Conservation (phyloP, 2,329 filamentous ascomycete genomes). For the Botrytis fabae region DNA sequence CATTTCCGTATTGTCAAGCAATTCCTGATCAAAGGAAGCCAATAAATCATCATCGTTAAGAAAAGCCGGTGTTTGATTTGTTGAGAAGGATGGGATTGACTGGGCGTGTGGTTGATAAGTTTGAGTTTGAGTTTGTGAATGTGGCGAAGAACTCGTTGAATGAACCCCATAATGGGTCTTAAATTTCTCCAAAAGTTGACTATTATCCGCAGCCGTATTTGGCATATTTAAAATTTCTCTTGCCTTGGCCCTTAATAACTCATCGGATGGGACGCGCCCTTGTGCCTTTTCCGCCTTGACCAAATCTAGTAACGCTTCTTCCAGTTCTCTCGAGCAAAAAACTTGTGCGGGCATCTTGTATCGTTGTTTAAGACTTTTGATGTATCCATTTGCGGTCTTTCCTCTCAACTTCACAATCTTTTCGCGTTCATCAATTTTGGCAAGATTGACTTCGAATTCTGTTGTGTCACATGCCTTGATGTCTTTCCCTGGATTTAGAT, state of each 20-base stretch:
- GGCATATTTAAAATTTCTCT: constrained; percentile 50
- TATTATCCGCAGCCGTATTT: constrained; percentile 56
- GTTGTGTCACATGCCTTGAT: constrained; percentile 41
- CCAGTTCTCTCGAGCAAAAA: constrained; percentile 60
- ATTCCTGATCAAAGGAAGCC: constrained; percentile 30
- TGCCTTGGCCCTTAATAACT: constrained; percentile 49
- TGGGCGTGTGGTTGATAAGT: constrained; percentile 14
- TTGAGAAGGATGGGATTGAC: neutral
- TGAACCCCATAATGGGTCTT: constrained; percentile 11
- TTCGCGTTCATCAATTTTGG: constrained; percentile 15
- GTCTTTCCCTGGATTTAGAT: constrained; percentile 48
- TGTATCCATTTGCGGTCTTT: constrained; percentile 50
- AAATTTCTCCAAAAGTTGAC: constrained; percentile 54
- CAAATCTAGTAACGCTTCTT: constrained; percentile 53
- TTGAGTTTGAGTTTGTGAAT: constrained; percentile 7
- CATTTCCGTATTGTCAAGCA: neutral
- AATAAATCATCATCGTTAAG: constrained; percentile 30
- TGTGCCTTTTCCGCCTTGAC: constrained; percentile 46
- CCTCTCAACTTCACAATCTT: constrained; percentile 48
- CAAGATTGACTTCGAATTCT: constrained; percentile 37
- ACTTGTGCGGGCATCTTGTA: constrained; percentile 51
- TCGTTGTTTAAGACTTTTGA: constrained; percentile 47
- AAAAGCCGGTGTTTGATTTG: constrained; percentile 18
- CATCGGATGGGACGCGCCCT: constrained; percentile 51
- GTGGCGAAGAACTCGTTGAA: neutral